Evolutionary conservation across 768 basidiomycete genomes (phyloP).

Genomic region (Phylloporus sp.): DNA sequence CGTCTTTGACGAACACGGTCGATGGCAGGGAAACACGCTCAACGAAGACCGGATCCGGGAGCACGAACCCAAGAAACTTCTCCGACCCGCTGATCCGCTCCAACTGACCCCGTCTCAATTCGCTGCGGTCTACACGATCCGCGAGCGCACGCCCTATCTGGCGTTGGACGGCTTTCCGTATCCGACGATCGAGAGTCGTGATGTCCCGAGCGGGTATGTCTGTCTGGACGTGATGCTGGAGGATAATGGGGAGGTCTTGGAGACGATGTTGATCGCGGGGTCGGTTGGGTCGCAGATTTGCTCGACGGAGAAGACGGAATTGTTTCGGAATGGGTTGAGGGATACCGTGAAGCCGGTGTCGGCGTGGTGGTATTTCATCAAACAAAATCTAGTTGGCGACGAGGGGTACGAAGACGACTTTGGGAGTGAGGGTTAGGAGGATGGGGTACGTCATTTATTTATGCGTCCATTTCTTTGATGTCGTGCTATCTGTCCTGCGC

Average conservation of each 20-base stretch:
- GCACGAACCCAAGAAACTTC: conserved; percentile 30
- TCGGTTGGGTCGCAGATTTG: conserved; percentile 27
- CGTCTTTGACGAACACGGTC: conserved; percentile 28
- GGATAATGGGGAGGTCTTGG: conserved; percentile 22
- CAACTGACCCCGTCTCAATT: conserved; percentile 24
- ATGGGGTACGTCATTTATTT: not conserved
- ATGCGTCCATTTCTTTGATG: not conserved
- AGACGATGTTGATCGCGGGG: conserved; percentile 30
- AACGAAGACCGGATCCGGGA: conserved; percentile 26
- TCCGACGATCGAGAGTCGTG: conserved; percentile 25
- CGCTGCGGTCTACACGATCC: conserved; percentile 22
- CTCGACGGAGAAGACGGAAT: conserved; percentile 26
- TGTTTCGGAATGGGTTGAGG: conserved; percentile 28
- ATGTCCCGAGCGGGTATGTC: conserved; percentile 28
- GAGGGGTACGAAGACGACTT: not conserved
- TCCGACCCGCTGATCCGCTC: conserved; percentile 26
- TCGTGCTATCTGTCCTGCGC: not conserved
- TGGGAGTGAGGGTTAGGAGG: not conserved
- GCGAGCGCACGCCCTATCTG: conserved; percentile 18
- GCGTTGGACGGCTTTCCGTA: conserved; percentile 27
- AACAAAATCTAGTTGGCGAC: not conserved
- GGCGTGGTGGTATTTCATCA: conserved; percentile 31
- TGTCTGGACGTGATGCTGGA: conserved; percentile 27
- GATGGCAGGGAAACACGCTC: conserved; percentile 30
- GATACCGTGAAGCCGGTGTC: conserved; percentile 30